Evolutionary conservation across 1,284 basidiomycete species (phyloP), one percentile per base, ranked within the genome.

Genomic region (Inonotus hispidus): DNA sequence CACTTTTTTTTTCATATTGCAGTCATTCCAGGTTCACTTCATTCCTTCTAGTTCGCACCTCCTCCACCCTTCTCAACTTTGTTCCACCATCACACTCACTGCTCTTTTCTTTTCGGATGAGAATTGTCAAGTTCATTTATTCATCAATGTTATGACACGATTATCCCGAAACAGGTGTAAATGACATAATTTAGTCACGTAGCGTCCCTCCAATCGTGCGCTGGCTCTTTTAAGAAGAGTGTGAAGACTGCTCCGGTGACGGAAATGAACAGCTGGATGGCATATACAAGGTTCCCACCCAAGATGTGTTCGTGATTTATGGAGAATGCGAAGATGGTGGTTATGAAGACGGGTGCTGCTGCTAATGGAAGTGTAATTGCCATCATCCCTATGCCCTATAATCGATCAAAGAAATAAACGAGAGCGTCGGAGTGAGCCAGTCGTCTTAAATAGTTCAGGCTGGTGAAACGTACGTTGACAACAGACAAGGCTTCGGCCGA

Each of bases 271-370:
- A 64, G 27, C 45, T 52, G 27, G 37, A 64, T 39, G 14, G 47
- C 54, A 39, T 59, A 64, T 47, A 58, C 41, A 7, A 64, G 63
- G 32, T 64, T 60, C 4, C 63, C 63, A 35, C 47, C 8, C 10
- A 59, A 46, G 14, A 61, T 46, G 5, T 32, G 21, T 21, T 61
- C 46, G 41, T 58, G 57, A 27, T 65, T 63, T 6, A 66, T 50
- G 16, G 67, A 68, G 46, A 63, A 64, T 10, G 67, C 67, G 37
- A 66, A 68, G 4, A 67, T 47, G 16, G 65, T 66, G n/a, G 65
- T 69, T 16, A 60, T 61, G 45, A 63, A 58, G 14, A 62, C 66
- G 6, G 66, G 66, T 3, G 65, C 65, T 32, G 66, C 41, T 11
- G 64, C 65, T 53, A 63, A 52, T 10, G 64, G 58, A 45, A 67